Evolutionary conservation across 148 eudicot species (phyloP).

Genomic region (Chenopodium formosanum): DNA sequence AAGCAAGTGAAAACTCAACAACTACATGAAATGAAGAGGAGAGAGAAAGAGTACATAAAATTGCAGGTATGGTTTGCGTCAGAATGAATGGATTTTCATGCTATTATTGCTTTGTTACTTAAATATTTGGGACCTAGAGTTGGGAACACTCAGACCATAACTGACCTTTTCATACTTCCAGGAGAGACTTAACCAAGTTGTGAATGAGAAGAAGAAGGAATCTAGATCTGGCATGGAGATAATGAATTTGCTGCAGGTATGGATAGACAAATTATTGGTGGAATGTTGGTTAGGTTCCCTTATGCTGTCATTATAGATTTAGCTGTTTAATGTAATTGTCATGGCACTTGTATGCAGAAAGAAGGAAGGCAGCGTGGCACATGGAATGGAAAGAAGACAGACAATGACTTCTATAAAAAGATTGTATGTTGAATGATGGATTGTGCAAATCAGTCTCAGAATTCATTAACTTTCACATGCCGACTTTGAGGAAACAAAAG

Average conservation of each 20-base stretch:
- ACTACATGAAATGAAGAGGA: conserved; percentile 97
- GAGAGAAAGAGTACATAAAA: conserved; percentile 91
- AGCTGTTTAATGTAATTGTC: neutral
- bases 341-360: conserved; percentile 54
- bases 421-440: conserved; percentile 56
- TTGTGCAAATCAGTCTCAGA: neutral
- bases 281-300: neutral
- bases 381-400: conserved; percentile 98
- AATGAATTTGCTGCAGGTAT: conserved; percentile 96
- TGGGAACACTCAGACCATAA: neutral
- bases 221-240: conserved; percentile 99
- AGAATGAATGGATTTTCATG: neutral
- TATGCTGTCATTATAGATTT: neutral
- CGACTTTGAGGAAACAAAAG: neutral
- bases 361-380: conserved; percentile 99
- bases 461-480: conserved; percentile 14
- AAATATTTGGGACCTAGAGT: neutral
- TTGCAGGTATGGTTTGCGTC: conserved; percentile 63
- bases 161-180: conserved; percentile 28
- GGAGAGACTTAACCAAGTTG: conserved; percentile 90
- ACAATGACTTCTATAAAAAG: conserved; percentile 90
- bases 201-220: conserved; percentile 99
- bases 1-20: conserved; percentile 98
- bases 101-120: neutral
- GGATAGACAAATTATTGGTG: conserved; percentile 13